A percentile compares a stretch with the other conserved stretches of the same genome.
phyloP scores from a whole-genome alignment of 2,329 filamentous ascomycete species.

The Claviceps arundinis region DNA sequence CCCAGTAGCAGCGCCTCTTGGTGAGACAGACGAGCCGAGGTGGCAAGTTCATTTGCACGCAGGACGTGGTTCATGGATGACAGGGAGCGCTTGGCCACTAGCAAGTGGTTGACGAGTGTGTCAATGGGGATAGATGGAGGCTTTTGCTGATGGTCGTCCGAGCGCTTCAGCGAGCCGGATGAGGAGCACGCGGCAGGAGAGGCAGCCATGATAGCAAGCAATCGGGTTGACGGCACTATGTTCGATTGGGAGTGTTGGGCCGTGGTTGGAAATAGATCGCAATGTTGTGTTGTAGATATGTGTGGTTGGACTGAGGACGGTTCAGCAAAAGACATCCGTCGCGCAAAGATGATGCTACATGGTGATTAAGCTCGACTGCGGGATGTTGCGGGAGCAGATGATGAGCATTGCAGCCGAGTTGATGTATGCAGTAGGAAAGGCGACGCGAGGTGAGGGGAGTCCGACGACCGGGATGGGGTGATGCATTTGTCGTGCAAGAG shows the following conservation, averaged over 20 bases:
- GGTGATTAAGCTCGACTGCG: background rate
- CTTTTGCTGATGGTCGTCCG: conserved; percentile 12
- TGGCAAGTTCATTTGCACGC: conserved; percentile 77
- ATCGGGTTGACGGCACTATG: background rate
- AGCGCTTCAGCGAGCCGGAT: conserved; percentile 19
- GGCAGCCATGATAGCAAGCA: conserved; percentile 19
- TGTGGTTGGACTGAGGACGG: background rate
- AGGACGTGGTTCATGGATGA: conserved; percentile 72
- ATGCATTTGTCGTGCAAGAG: background rate
- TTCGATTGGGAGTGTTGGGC: background rate
- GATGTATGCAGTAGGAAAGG: background rate
- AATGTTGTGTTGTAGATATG: background rate
- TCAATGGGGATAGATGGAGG: conserved; percentile 40
- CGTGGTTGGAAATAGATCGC: background rate
- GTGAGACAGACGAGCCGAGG: conserved; percentile 57
- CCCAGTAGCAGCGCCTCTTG: conserved; percentile 66
- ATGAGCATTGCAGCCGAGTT: background rate
- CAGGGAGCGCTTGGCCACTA: conserved; percentile 77
- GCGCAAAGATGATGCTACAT: conserved; percentile 5
- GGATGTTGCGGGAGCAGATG: background rate
- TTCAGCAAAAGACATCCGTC: background rate
- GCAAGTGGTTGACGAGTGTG: conserved; percentile 68
- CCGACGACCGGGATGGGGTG: background rate
- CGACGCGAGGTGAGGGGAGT: background rate
- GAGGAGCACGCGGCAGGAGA: conserved; percentile 24